Evolutionary conservation across 108 stramenopile species (phyloP).

Genomic region (Cyclotella choctawhatcheeana): DNA sequence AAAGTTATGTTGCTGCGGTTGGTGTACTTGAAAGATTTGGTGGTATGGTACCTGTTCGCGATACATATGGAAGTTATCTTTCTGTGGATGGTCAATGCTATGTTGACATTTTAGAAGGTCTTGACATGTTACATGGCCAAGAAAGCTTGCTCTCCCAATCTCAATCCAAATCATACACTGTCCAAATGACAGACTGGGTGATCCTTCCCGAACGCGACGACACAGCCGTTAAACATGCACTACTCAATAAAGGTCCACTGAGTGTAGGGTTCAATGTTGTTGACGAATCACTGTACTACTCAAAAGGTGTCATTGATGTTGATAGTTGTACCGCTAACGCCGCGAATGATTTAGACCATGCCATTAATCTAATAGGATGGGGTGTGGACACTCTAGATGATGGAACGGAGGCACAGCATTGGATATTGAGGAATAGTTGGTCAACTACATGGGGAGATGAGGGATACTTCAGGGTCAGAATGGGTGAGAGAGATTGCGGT

Average conservation of each 20-base stretch:
- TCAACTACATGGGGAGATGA: conserved; percentile 53
- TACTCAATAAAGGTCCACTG: conserved; percentile 27
- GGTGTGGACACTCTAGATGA: conserved; percentile 26
- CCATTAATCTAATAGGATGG: conserved; percentile 45
- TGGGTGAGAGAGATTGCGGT: conserved; percentile 38
- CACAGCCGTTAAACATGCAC: conserved; percentile 27
- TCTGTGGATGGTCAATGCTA: conserved; percentile 38
- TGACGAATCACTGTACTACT: conserved; percentile 28
- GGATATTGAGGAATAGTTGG: conserved; percentile 66
- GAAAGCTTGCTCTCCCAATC: not conserved
- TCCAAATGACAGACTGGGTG: conserved; percentile 29
- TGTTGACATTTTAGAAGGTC: conserved; percentile 25
- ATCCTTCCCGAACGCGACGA: conserved; percentile 33
- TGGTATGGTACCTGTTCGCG: conserved; percentile 22
- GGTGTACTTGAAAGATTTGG: conserved; percentile 15
- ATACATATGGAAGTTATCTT: conserved; percentile 32
- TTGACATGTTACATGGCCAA: conserved; percentile 22
- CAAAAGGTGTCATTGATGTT: conserved; percentile 34
- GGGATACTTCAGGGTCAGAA: conserved; percentile 49
- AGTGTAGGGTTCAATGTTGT: conserved; percentile 30
- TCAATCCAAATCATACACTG: not conserved
- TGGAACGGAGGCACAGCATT: conserved; percentile 42
- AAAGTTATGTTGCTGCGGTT: conserved; percentile 6
- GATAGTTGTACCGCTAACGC: conserved; percentile 23
- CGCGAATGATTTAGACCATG: conserved; percentile 26